phyloP scores from a whole-genome alignment of 768 basidiomycete species.

The Phaffia tasmanica region DNA sequence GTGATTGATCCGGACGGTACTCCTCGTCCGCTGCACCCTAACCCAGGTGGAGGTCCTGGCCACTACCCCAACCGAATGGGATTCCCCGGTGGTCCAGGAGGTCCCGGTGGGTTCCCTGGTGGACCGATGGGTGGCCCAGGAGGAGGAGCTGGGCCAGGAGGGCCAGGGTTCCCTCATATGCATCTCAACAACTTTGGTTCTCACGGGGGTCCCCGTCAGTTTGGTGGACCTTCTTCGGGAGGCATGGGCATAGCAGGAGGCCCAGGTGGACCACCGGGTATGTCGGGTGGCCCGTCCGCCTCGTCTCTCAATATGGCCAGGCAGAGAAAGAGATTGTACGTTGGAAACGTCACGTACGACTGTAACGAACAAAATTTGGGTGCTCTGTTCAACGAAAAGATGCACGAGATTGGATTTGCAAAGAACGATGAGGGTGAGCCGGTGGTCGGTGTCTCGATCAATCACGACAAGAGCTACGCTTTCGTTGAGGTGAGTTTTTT shows the following conservation, averaged over 20 bases:
- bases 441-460: slow-evolving; percentile 86
- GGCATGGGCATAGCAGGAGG: slow-evolving; percentile 40
- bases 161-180: background rate
- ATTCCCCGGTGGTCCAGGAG: background rate
- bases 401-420: slow-evolving; percentile 66
- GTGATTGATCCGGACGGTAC: slow-evolving; percentile 26
- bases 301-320: slow-evolving; percentile 80
- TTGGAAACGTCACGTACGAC: slow-evolving; percentile 89
- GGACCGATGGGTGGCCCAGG: slow-evolving; percentile 1
- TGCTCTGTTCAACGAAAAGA: slow-evolving; percentile 91
- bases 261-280: slow-evolving; percentile 44
- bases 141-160: background rate
- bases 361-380: slow-evolving; percentile 85
- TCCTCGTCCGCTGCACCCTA: slow-evolving; percentile 2
- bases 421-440: slow-evolving; percentile 52
- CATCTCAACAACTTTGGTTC: slow-evolving; percentile 10
- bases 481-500: slow-evolving; percentile 72
- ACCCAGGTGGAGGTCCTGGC: slow-evolving; percentile 4
- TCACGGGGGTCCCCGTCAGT: slow-evolving; percentile 65
- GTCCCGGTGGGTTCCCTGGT: background rate
- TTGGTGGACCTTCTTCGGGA: slow-evolving; percentile 6
- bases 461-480: slow-evolving; percentile 97
- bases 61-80: background rate
- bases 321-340: slow-evolving; percentile 88
- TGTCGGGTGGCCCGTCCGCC: slow-evolving; percentile 46